Percentiles rank a stretch among this genome's conserved stretches.
Evolutionary conservation across 192 early-diverging fungal genomes (phyloP).

Genomic region (Backusella morwellensis): DNA sequence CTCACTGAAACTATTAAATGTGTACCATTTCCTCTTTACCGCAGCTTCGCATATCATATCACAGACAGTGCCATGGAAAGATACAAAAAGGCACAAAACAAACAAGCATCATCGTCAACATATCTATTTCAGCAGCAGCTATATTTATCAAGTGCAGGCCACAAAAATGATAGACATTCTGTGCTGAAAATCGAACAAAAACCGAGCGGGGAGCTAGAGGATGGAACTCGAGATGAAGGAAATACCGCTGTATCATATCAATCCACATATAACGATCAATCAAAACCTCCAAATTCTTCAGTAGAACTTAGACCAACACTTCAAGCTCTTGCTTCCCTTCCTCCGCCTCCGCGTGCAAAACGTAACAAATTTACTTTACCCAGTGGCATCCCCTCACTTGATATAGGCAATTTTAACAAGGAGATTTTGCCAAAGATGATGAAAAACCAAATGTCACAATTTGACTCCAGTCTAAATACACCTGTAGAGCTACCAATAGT

Average conservation of each 20-base stretch:
- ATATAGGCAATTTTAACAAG: not conserved
- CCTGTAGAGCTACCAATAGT: not conserved
- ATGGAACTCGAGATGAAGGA: not conserved
- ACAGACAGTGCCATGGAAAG: constrained; percentile 16
- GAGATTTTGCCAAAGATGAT: constrained; percentile 1
- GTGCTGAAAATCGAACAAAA: not conserved
- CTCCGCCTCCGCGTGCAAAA: constrained; percentile 24
- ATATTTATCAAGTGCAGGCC: constrained; percentile 5
- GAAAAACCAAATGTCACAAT: not conserved
- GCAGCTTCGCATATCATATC: constrained; percentile 12
- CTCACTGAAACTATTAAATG: constrained; percentile 20
- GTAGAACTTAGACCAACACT: not conserved
- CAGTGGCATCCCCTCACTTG: not conserved
- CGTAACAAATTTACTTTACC: constrained; percentile 1
- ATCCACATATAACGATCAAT: not conserved
- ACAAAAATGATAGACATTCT: not conserved
- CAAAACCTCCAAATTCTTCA: not conserved
- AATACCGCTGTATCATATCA: not conserved
- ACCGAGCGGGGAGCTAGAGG: not conserved
- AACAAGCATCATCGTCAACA: not conserved
- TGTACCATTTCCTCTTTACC: constrained; percentile 21
- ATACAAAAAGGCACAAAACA: not conserved
- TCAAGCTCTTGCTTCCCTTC: constrained; percentile 2
- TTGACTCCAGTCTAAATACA: not conserved
- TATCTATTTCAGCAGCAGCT: constrained; percentile 3